phyloP scores from a whole-genome alignment of 257 asterid genomes.

The Nicotiana paniculata region DNA sequence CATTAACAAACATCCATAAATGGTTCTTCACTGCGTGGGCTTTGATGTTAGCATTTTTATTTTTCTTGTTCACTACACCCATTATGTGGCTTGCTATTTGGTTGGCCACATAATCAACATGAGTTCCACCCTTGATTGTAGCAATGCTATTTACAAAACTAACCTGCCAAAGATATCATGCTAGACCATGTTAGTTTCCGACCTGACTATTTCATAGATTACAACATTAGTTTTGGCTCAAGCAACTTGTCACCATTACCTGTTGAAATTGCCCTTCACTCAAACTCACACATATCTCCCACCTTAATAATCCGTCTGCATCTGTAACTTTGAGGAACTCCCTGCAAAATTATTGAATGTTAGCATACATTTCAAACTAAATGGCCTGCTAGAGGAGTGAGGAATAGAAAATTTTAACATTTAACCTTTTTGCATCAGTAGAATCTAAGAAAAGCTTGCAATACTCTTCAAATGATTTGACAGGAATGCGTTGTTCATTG shows the following conservation, averaged over 20 bases:
- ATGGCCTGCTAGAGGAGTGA: not conserved
- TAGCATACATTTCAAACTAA: not conserved
- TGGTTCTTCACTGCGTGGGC: constrained; percentile 81
- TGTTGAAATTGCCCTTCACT: constrained; percentile 98
- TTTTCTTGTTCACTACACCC: constrained; percentile 66
- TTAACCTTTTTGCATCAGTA: constrained; percentile 36
- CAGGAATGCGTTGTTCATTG: constrained; percentile 61
- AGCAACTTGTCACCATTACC: constrained; percentile 31
- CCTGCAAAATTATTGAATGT: constrained; percentile 29
- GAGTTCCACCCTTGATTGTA: constrained; percentile 98
- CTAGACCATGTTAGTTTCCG: not conserved
- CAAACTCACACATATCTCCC: constrained; percentile 85
- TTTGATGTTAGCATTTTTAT: constrained; percentile 61
- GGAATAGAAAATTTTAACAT: constrained; percentile 20
- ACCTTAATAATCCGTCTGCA: constrained; percentile 27
- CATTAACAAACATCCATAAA: constrained; percentile 96
- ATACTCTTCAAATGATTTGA: constrained; percentile 67
- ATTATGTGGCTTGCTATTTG: constrained; percentile 77
- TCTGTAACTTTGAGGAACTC: constrained; percentile 67
- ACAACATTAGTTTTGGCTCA: not conserved
- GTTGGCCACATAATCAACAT: constrained; percentile 83
- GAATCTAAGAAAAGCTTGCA: constrained; percentile 75
- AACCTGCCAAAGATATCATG: constrained; percentile 42
- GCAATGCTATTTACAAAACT: constrained; percentile 92
- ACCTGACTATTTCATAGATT: not conserved